These are phyloP conservation scores for Guadua angustifolia DNA, from an alignment of 176 grass and related monocot genomes.

Conservation along the genomic window DNA sequence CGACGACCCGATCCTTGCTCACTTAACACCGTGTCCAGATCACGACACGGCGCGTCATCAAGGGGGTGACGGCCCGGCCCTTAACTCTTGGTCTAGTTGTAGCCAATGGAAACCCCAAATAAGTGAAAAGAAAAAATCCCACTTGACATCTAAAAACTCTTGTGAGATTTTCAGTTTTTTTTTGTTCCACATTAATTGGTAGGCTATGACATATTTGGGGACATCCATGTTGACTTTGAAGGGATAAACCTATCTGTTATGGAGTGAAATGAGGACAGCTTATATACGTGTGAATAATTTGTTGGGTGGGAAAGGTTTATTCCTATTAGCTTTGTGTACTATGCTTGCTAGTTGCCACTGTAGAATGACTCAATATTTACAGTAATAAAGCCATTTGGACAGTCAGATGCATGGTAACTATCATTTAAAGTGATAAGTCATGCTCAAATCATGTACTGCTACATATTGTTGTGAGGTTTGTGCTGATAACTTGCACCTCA, in stretches of 20 bases:
- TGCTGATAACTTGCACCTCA: not conserved
- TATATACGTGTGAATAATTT: constrained; percentile 20
- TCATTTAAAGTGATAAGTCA: not conserved
- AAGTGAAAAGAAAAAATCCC: no score
- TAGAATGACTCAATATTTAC: no score
- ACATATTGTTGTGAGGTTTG: not conserved
- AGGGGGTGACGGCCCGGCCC: no score
- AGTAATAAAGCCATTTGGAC: not conserved
- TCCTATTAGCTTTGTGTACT: not conserved
- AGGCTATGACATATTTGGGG: not conserved
- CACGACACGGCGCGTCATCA: no score
- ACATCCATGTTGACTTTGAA: not conserved
- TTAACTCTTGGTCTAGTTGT: no score
- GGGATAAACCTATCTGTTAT: not conserved
- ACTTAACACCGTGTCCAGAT: no score
- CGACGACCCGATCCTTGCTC: no score
- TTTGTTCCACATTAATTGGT: no score
- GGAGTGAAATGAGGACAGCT: not conserved
- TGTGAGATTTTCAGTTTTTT: no score
- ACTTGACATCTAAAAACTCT: no score
- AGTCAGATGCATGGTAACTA: not conserved
- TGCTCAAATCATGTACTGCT: not conserved
- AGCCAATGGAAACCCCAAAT: no score
- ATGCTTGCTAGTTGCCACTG: not conserved
- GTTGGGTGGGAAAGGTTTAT: not conserved